Evolutionary conservation across 169 alveolate species (phyloP).

Genomic region (Perkinsus marinus): DNA sequence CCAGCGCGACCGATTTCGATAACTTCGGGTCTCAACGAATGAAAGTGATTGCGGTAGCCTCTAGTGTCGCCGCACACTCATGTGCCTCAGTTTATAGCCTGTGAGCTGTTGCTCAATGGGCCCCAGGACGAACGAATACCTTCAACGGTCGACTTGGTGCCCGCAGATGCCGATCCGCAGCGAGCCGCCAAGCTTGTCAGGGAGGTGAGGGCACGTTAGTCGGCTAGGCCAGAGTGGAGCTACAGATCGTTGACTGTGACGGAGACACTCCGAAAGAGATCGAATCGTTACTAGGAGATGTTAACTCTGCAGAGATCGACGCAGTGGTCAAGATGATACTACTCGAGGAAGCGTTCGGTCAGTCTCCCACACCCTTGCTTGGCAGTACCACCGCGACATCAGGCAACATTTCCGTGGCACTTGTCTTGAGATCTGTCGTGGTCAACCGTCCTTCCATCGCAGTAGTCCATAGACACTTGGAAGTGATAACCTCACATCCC

Average conservation of each 20-base stretch:
- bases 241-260: not conserved
- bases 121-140: not conserved
- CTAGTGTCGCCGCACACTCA: not conserved
- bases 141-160: not conserved
- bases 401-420: not conserved
- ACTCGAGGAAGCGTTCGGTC: not conserved
- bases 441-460: not conserved
- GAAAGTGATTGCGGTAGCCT: not conserved
- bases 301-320: not conserved
- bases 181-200: not conserved
- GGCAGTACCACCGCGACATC: not conserved
- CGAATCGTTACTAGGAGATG: not conserved
- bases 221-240: not conserved
- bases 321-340: not conserved
- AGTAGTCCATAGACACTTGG: not conserved
- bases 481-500: not conserved
- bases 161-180: not conserved
- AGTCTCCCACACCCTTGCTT: not conserved
- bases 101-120: not conserved
- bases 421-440: not conserved
- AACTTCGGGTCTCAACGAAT: not conserved
- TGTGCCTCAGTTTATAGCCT: not conserved
- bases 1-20: not conserved
- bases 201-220: not conserved
- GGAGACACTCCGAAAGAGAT: not conserved